These are phyloP conservation scores for Fraxinus velutina DNA, from an alignment of 305 asterid genomes.

Conservation along the genomic window DNA sequence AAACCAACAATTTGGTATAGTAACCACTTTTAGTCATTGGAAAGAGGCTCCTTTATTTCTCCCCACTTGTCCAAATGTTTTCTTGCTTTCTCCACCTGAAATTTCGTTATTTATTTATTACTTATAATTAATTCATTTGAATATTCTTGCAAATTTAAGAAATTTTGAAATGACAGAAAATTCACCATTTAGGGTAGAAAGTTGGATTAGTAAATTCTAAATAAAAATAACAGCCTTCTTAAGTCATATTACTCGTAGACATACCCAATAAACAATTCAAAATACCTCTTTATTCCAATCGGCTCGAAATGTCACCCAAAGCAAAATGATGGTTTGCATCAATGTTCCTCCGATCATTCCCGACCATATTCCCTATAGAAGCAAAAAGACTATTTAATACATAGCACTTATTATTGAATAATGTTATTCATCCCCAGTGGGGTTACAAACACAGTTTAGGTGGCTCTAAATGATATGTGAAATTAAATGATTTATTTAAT, in stretches of 20 bases:
- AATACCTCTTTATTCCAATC: constrained; percentile 75
- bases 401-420: not conserved
- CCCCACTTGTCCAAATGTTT: not conserved
- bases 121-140: not conserved
- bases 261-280: not conserved
- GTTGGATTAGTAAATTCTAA: not conserved
- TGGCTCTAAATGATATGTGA: no score
- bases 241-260: not conserved
- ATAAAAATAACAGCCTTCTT: not conserved
- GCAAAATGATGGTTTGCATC: constrained; percentile 68
- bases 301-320: constrained; percentile 66
- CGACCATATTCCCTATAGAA: constrained; percentile 69
- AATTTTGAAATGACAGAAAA: not conserved
- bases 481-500: no score
- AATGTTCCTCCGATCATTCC: constrained; percentile 89
- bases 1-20: not conserved
- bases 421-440: no score
- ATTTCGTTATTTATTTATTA: not conserved
- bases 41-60: not conserved
- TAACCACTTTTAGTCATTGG: not conserved
- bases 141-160: not conserved
- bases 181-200: not conserved
- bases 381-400: not conserved
- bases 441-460: no score
- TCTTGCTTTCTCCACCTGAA: constrained; percentile 54